Percentiles rank a stretch among this genome's conserved stretches.
phyloP scores from a whole-genome alignment of 805 yeast genomes.

The Starmerella stigmatis region DNA sequence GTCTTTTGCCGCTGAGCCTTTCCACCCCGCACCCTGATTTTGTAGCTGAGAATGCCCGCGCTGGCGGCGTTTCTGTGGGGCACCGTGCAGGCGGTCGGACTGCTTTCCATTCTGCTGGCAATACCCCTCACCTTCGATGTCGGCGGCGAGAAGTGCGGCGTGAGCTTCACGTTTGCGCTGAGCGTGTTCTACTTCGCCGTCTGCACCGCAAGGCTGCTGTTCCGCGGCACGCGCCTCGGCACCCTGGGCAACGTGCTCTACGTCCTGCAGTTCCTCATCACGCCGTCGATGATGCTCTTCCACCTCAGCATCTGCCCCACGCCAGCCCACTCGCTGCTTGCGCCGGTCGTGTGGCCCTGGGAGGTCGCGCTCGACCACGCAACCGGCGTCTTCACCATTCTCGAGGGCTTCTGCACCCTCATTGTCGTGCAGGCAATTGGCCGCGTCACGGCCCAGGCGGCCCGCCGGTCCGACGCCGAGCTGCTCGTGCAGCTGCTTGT shows the following conservation, averaged over 20 bases:
- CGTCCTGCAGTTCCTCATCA: constrained; percentile 68
- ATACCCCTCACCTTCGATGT: constrained; percentile 90
- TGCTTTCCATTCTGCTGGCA: constrained; percentile 37
- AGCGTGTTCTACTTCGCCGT: constrained; percentile 57
- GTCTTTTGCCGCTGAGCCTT: neutral
- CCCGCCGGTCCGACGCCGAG: constrained; percentile 62
- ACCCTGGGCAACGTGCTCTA: constrained; percentile 39
- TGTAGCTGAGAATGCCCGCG: constrained; percentile 6
- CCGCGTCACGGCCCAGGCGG: constrained; percentile 61
- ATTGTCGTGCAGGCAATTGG: constrained; percentile 89
- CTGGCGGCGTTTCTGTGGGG: constrained; percentile 11
- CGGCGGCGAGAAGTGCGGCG: constrained; percentile 84
- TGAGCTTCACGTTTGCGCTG: constrained; percentile 68
- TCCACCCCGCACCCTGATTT: neutral
- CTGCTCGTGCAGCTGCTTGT: constrained; percentile 59
- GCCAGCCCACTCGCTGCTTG: constrained; percentile 27
- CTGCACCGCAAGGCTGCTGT: constrained; percentile 58
- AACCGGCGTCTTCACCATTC: constrained; percentile 77
- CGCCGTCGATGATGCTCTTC: constrained; percentile 70
- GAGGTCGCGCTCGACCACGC: constrained; percentile 58
- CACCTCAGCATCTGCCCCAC: constrained; percentile 31
- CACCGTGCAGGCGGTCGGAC: constrained; percentile 16
- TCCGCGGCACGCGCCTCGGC: constrained; percentile 33
- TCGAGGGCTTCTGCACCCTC: constrained; percentile 89
- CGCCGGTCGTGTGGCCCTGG: constrained; percentile 53